Evolutionary conservation across 441 rosid genomes (phyloP).

Genomic region (Adansonia madagascariensis): DNA sequence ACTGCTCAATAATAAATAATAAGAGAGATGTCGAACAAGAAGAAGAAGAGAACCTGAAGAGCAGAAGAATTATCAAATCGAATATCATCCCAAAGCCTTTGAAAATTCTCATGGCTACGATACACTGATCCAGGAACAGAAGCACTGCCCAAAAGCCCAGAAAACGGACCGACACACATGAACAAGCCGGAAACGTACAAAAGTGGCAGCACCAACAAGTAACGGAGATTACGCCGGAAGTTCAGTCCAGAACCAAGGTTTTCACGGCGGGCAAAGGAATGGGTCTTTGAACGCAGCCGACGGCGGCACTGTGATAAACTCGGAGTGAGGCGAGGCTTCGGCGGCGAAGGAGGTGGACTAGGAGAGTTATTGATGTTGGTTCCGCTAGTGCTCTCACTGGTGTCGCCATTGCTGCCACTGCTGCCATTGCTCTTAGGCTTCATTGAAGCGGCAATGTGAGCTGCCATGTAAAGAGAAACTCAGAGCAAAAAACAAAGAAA

Average conservation of each 20-base stretch:
- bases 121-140: slow-evolving; percentile 72
- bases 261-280: slow-evolving; percentile 49
- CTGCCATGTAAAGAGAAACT: slow-evolving; percentile 36
- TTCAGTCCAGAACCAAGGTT: slow-evolving; percentile 41
- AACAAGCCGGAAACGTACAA: slow-evolving; percentile 73
- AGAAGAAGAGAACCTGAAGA: slow-evolving; percentile 53
- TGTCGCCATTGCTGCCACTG: slow-evolving; percentile 39
- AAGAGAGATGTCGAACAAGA: not conserved
- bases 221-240: slow-evolving; percentile 62
- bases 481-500: not conserved
- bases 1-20: not conserved
- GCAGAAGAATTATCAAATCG: slow-evolving; percentile 66
- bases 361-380: slow-evolving; percentile 67
- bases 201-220: slow-evolving; percentile 59
- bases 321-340: slow-evolving; percentile 32
- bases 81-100: slow-evolving; percentile 71
- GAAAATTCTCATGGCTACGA: slow-evolving; percentile 72
- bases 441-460: slow-evolving; percentile 32
- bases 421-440: slow-evolving; percentile 49
- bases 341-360: slow-evolving; percentile 73
- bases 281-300: slow-evolving; percentile 53
- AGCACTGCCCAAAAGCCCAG: slow-evolving; percentile 53
- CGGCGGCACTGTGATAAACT: slow-evolving; percentile 55
- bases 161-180: slow-evolving; percentile 84
- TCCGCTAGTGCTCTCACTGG: slow-evolving; percentile 35